Evolutionary conservation across 2,329 filamentous ascomycete species (phyloP).

Genomic region (Fusarium devonianum): DNA sequence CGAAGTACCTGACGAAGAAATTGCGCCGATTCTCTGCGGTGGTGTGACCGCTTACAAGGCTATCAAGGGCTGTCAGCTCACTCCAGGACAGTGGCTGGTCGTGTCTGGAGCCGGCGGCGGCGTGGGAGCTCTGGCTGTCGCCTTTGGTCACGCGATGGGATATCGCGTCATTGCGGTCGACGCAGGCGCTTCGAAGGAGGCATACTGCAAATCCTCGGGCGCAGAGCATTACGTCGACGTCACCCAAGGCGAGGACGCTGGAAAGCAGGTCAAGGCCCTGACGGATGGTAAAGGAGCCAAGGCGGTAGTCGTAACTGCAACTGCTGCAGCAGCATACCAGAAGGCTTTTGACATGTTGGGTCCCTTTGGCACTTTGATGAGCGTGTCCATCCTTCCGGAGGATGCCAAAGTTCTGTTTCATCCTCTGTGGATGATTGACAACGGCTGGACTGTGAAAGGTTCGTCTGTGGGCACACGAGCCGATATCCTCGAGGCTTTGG

Average conservation of each 20-base stretch:
- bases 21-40: slow-evolving; percentile 52
- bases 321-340: slow-evolving; percentile 45
- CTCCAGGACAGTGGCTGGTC: slow-evolving; percentile 47
- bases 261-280: slow-evolving; percentile 14
- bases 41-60: slow-evolving; percentile 55
- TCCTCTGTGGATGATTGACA: slow-evolving; percentile 47
- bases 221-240: slow-evolving; percentile 51
- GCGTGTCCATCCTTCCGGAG: slow-evolving; percentile 47
- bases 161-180: slow-evolving; percentile 51
- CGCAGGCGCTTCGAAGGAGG: slow-evolving; percentile 43
- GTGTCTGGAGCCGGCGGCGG: slow-evolving; percentile 51
- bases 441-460: slow-evolving; percentile 46
- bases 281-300: slow-evolving; percentile 32
- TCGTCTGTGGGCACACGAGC: slow-evolving; percentile 48
- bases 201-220: slow-evolving; percentile 43
- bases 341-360: slow-evolving; percentile 41
- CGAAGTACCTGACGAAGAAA: slow-evolving; percentile 45
- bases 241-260: slow-evolving; percentile 12
- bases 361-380: slow-evolving; percentile 50
- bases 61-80: slow-evolving; percentile 44
- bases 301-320: slow-evolving; percentile 45
- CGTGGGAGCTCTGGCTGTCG: slow-evolving; percentile 49
- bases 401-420: slow-evolving; percentile 41
- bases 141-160: slow-evolving; percentile 53
- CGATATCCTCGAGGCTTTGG: slow-evolving; percentile 51